A percentile compares a stretch with the other conserved stretches of the same genome.
Conservation (phyloP, 768 basidiomycete genomes). For the Xanthoconium purpureum region DNA sequence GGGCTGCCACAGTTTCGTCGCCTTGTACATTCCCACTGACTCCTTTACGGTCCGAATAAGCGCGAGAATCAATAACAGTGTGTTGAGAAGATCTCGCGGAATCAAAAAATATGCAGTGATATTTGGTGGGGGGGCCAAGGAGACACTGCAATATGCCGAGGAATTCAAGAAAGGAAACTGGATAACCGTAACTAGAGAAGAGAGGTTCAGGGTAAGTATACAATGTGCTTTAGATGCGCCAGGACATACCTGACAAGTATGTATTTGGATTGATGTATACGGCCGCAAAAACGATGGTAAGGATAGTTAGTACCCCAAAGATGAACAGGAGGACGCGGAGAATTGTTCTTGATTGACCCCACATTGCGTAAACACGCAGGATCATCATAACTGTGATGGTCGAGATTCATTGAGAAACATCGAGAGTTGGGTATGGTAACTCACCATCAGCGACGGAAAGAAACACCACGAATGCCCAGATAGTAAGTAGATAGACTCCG, state of each 20-base stretch:
- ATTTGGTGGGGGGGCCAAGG: too few species aligned
- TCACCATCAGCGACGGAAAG: constrained; percentile 8
- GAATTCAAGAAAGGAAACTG: too few species aligned
- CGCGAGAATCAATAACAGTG: not conserved
- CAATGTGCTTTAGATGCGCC: too few species aligned
- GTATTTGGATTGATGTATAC: too few species aligned
- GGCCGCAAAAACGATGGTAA: too few species aligned
- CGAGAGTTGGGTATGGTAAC: not conserved
- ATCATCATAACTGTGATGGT: constrained; percentile 11
- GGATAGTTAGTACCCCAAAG: too few species aligned
- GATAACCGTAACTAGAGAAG: too few species aligned
- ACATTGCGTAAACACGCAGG: constrained; percentile 14
- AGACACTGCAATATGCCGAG: too few species aligned
- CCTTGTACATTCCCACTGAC: not conserved
- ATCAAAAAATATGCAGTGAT: too few species aligned
- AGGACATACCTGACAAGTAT: too few species aligned
- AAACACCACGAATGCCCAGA: constrained; percentile 4
- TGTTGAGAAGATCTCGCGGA: not conserved
- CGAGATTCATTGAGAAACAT: too few species aligned
- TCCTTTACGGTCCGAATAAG: not conserved
- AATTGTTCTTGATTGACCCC: not conserved
- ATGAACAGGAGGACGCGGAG: not conserved
- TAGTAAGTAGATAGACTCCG: not conserved
- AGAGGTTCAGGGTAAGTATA: too few species aligned
- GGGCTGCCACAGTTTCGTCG: not conserved